Evolutionary conservation across 2,329 filamentous ascomycete species (phyloP), one percentile per base, ranked within the genome.

Genomic region (Cercospora sp.): DNA sequence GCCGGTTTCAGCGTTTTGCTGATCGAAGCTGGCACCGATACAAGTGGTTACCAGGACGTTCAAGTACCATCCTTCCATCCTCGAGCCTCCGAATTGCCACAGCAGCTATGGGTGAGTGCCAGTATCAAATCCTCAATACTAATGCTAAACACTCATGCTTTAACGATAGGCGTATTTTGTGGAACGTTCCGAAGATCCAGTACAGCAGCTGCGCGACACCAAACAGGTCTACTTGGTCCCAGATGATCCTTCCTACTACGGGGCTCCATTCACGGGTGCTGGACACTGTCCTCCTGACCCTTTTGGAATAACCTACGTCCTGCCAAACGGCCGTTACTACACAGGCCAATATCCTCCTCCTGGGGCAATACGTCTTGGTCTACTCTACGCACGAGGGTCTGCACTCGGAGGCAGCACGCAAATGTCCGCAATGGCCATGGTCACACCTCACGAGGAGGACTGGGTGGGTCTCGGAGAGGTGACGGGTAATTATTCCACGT

Each of bases 361-460:
- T 1, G 60, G 55, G 4, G 64, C 67, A 1, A 32, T 12, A n/a
- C 60, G 51, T 21, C 45, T 60, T 13, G 67, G 67, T n/a, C 62
- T 84, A 18, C 80, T 85, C 4, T 89, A 89, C 71, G 86, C 87
- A 7, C 83, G 87, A 12, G 82, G 85, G 3, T 85, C 83, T 24
- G 85, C 81, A 2, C 77, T 88, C 0, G 86, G 86, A 53, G 86
- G 86, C 5, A 88, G 86, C 77, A 82, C 85, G 5, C 83, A 85
- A 10, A 88, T 90, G 78, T 88, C 88, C 37, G 87, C 86, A 5
- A 77, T 88, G 57, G 85, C 90, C 60, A 82, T 84, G 28, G 80
- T 88, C 30, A 85, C 87, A 66, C 87, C 88, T 0, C 66, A 86
- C 66, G 81, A 85, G 51, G 84, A 82, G 26, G 88, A 90, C 76